Conservation (phyloP, 805 yeast genomes). For the Clavispora vitiphila region DNA sequence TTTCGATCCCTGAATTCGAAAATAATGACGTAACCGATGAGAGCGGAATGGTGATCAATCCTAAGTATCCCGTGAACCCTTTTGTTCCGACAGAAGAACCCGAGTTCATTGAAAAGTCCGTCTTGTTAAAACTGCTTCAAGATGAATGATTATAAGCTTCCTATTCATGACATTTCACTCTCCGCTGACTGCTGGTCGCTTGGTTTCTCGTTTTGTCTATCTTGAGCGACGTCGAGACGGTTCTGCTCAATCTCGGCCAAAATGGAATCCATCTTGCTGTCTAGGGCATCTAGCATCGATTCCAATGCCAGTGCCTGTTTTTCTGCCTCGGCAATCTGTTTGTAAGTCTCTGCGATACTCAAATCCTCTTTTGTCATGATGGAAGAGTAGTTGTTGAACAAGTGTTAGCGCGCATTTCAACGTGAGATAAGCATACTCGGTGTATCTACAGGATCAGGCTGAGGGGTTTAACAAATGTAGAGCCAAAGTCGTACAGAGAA, state of each 20-base stretch:
- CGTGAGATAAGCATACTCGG: background rate
- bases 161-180: background rate
- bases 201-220: background rate
- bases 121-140: background rate
- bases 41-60: constrained; percentile 51
- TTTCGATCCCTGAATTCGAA: constrained; percentile 45
- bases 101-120: constrained; percentile 37
- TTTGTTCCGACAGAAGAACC: constrained; percentile 50
- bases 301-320: constrained; percentile 57
- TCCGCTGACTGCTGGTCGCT: background rate
- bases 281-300: constrained; percentile 58
- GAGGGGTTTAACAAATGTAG: background rate
- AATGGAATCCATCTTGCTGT: constrained; percentile 57
- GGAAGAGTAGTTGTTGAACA: background rate
- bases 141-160: background rate
- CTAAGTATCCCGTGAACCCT: constrained; percentile 67
- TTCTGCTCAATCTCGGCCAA: constrained; percentile 42
- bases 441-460: background rate
- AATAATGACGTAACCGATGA: constrained; percentile 15
- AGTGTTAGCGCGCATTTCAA: background rate
- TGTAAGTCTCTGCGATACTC: constrained; percentile 52
- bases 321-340: constrained; percentile 65
- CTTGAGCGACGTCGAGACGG: background rate
- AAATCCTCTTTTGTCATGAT: constrained; percentile 28
- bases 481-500: too few species aligned